Evolutionary conservation across 441 rosid genomes (phyloP).

Genomic region (Francoa sonchifolia): DNA sequence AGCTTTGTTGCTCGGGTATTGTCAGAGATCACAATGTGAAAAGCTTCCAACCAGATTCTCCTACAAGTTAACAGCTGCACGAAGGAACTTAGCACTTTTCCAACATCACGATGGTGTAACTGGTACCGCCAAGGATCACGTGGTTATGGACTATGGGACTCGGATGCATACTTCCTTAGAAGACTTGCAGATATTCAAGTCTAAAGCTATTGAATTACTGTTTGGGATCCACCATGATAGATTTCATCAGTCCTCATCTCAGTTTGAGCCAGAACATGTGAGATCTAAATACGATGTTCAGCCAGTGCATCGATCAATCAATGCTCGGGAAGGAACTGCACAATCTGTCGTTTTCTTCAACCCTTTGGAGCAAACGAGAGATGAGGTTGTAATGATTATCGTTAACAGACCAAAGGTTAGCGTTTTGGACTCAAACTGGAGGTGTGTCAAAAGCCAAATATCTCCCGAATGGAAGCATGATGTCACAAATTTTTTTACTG

Average conservation of each 20-base stretch:
- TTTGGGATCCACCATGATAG: constrained; percentile 77
- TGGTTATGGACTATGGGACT: constrained; percentile 77
- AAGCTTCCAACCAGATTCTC: constrained; percentile 63
- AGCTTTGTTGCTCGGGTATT: constrained; percentile 73
- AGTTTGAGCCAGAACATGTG: constrained; percentile 67
- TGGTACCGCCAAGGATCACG: constrained; percentile 93
- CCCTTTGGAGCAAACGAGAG: constrained; percentile 74
- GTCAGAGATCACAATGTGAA: constrained; percentile 80
- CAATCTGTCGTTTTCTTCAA: constrained; percentile 73
- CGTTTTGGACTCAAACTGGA: constrained; percentile 80
- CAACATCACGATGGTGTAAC: constrained; percentile 99
- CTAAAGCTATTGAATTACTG: constrained; percentile 78
- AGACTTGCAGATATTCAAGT: constrained; percentile 89
- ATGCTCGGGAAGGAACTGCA: constrained; percentile 59
- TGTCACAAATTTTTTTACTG: constrained; percentile 49
- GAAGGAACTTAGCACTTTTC: constrained; percentile 94
- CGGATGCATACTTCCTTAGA: constrained; percentile 89
- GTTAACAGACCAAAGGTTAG: constrained; percentile 61
- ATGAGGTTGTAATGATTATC: constrained; percentile 65
- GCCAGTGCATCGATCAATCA: constrained; percentile 58
- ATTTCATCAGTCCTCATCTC: constrained; percentile 57
- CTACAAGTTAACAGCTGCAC: constrained; percentile 86
- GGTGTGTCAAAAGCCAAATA: constrained; percentile 78
- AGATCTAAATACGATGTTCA: constrained; percentile 76
- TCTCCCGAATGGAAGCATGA: constrained; percentile 90